phyloP scores from a whole-genome alignment of 2,329 filamentous ascomycete species.

The Xylariaceae sp. region DNA sequence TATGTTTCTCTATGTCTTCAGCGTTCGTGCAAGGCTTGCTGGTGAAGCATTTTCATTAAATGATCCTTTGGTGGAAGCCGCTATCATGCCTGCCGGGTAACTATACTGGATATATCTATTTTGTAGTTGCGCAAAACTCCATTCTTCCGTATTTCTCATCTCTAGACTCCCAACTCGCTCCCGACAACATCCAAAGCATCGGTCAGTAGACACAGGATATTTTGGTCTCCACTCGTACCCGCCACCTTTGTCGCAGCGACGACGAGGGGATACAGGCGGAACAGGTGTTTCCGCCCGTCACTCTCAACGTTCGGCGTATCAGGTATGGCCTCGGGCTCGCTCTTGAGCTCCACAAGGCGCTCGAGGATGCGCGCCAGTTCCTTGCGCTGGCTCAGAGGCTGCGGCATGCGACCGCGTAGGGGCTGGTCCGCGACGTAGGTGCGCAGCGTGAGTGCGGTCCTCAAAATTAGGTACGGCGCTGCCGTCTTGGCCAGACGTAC shows the following conservation, averaged over 20 bases:
- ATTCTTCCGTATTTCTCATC: neutral
- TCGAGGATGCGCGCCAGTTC: constrained; percentile 72
- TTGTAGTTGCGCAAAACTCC: constrained; percentile 2
- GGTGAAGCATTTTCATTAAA: no score
- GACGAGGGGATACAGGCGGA: constrained; percentile 75
- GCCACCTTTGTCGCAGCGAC: constrained; percentile 59
- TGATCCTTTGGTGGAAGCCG: no score
- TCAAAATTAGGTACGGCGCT: constrained; percentile 76
- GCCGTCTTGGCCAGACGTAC: constrained; percentile 68
- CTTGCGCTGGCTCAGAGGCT: constrained; percentile 73
- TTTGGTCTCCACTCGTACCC: constrained; percentile 53
- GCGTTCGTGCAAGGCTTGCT: no score
- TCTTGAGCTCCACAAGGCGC: constrained; percentile 61
- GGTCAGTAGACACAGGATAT: constrained; percentile 53
- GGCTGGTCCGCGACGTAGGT: constrained; percentile 89
- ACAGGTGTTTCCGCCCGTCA: constrained; percentile 67
- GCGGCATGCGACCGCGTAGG: constrained; percentile 81
- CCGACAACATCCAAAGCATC: constrained; percentile 61
- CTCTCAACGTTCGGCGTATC: constrained; percentile 47
- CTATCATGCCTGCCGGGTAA: no score
- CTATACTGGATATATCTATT: no score
- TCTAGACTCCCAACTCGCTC: constrained; percentile 43
- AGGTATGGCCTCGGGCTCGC: constrained; percentile 67
- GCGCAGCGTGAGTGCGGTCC: constrained; percentile 75
- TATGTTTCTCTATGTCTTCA: no score